Evolutionary conservation across 139 green algal species (phyloP).

Genomic region (Spirogloea muscicola): DNA sequence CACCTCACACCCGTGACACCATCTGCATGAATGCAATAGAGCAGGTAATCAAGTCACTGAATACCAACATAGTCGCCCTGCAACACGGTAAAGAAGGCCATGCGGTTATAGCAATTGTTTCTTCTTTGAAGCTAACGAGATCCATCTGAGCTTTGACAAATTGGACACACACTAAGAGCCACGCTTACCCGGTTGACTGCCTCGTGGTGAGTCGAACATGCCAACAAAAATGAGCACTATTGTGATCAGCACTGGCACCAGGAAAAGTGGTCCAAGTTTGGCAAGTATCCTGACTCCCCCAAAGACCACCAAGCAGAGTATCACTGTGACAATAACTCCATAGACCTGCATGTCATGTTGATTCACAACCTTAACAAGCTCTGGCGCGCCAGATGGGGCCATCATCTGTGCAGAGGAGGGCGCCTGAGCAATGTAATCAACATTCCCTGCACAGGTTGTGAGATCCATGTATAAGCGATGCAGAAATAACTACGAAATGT

Average conservation of each 20-base stretch:
- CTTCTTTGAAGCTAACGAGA: too few species aligned
- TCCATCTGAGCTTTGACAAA: too few species aligned
- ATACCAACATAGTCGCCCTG: too few species aligned
- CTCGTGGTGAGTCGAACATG: constrained; percentile 15
- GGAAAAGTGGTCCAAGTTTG: constrained; percentile 42
- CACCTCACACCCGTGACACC: constrained; percentile 43
- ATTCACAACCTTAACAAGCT: constrained; percentile 21
- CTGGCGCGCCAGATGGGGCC: not conserved
- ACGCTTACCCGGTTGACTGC: not conserved
- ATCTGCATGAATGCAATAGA: constrained; percentile 3
- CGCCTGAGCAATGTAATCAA: not conserved
- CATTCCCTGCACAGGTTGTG: not conserved
- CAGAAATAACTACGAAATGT: not conserved
- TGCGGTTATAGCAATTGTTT: too few species aligned
- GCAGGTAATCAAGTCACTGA: too few species aligned
- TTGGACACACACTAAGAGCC: not conserved
- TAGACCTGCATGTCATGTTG: constrained; percentile 48
- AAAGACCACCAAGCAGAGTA: constrained; percentile 39
- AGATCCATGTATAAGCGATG: not conserved
- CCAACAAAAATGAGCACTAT: constrained; percentile 48
- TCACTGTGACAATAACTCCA: constrained; percentile 39
- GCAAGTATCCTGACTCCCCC: constrained; percentile 30
- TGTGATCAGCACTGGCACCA: constrained; percentile 42
- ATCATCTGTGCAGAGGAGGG: not conserved
- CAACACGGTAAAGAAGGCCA: too few species aligned